Evolutionary conservation across 2,329 filamentous ascomycete species (phyloP), one percentile per base, ranked within the genome.

Genomic region (Madurella fahalii): DNA sequence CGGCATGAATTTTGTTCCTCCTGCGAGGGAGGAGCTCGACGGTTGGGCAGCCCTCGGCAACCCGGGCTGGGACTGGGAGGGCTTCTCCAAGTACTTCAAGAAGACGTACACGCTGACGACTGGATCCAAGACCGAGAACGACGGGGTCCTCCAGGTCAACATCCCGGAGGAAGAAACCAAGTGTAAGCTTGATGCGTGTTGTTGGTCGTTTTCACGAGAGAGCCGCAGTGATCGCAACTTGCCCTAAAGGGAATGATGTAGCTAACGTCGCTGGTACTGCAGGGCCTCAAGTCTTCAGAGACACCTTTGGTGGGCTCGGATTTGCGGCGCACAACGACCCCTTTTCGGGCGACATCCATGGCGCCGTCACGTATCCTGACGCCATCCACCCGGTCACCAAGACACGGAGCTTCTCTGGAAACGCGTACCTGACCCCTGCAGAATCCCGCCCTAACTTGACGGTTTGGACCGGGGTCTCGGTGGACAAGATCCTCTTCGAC

Each of bases 201-300:
- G 25, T 25, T 25, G 25, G 25, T 25, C 25, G 25, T 25, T 25
- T 25, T 25, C 25, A 25, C 25, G 7, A 3, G 25, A 25, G 25
- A 25, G 25, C 25, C 25, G 25, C 25, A 7, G 25, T 25, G 25
- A 3, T 25, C 25, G 25, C 25, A 25, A 25, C 25, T 25, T 25
- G 25, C 25, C 25, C 25, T 25, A 25, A 25, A 25, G 25, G 25
- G 25, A 25, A 7, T 7, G 25, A 25, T 25, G 25, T 25, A 25
- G 25, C 25, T 25, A 25, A 25, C 25, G 7, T 25, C 25, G 25
- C 7, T 25, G 25, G 25, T 25, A 25, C 25, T 25, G 25, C 25
- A 25, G 25, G 25, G 54, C 68, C 72, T 44, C 52, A 62, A 15
- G 67, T 67, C 2, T 75, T 72, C 72, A 65, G 69, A 25, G 61